Evolutionary conservation across 164 flowering plant genomes (phyloP).

Genomic region (Chimonanthus praecox): DNA sequence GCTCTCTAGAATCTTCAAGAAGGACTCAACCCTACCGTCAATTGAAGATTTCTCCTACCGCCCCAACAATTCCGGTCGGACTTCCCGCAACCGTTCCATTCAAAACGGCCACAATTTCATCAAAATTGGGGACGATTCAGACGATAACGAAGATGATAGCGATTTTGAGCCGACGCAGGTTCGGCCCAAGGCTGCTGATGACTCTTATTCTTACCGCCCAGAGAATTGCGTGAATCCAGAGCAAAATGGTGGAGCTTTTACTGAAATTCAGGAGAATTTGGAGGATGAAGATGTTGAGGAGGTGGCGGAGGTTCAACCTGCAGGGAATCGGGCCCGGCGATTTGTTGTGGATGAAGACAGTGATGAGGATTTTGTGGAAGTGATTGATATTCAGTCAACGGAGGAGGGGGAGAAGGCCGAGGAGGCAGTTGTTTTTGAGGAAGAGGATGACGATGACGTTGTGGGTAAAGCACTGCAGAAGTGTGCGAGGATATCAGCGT

Average conservation of each 20-base stretch:
- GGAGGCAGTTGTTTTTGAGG: slow-evolving; percentile 16
- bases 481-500: slow-evolving; percentile 75
- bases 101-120: too few species aligned
- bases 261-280: not conserved
- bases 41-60: slow-evolving; percentile 69
- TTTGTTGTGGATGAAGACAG: slow-evolving; percentile 56
- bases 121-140: slow-evolving; percentile 22
- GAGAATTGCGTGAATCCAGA: not conserved
- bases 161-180: too few species aligned
- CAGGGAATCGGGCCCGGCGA: slow-evolving; percentile 45
- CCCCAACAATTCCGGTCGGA: slow-evolving; percentile 1
- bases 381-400: slow-evolving; percentile 6
- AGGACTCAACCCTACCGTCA: slow-evolving; percentile 39
- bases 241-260: not conserved
- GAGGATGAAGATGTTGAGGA: slow-evolving; percentile 59
- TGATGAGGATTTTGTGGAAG: slow-evolving; percentile 29
- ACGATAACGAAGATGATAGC: not conserved
- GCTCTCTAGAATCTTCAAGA: slow-evolving; percentile 50
- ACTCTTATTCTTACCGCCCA: too few species aligned
- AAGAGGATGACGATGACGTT: slow-evolving; percentile 55
- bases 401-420: slow-evolving; percentile 22
- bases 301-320: slow-evolving; percentile 15
- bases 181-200: not conserved
- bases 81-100: too few species aligned
- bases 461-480: slow-evolving; percentile 84